Conservation (phyloP, 1,139 yeast genomes). For the Taphrina communis region DNA sequence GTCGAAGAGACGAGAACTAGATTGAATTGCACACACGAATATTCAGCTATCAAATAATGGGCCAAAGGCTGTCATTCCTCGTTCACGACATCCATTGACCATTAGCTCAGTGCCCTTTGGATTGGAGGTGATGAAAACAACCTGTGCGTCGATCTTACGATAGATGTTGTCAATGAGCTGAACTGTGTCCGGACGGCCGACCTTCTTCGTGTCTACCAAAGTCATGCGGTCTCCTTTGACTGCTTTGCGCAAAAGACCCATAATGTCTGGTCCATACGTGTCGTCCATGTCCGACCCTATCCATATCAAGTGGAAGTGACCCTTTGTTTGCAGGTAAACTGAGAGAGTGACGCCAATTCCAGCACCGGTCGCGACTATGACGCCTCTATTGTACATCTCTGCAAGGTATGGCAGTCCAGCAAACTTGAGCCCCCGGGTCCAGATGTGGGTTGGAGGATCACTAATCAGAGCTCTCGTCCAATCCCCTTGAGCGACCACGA, state of each 20-base stretch:
- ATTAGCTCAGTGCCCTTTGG: conserved; percentile 38
- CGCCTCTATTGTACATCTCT: conserved; percentile 37
- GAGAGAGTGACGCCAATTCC: conserved; percentile 40
- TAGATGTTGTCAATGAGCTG: conserved; percentile 35
- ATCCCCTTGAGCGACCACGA: conserved; percentile 38
- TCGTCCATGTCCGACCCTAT: conserved; percentile 31
- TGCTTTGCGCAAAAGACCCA: conserved; percentile 27
- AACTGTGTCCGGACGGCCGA: conserved; percentile 33
- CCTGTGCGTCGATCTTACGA: conserved; percentile 33
- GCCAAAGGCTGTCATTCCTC: conserved; percentile 40
- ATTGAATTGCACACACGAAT: too few relatives aligned
- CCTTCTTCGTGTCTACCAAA: conserved; percentile 30
- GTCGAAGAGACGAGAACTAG: too few relatives aligned
- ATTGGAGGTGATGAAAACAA: conserved; percentile 36
- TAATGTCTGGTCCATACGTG: conserved; percentile 36
- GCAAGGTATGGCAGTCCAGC: conserved; percentile 39
- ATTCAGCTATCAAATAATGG: conserved; percentile 33
- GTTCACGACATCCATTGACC: conserved; percentile 32
- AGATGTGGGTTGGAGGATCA: conserved; percentile 33
- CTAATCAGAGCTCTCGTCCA: conserved; percentile 35
- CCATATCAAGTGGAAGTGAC: conserved; percentile 37
- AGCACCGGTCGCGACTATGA: conserved; percentile 40
- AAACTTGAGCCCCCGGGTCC: conserved; percentile 37
- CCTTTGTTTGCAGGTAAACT: conserved; percentile 31
- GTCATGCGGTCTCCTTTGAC: conserved; percentile 36